Conservation (phyloP, 2,329 filamentous ascomycete genomes). For the Cercospora sp. region DNA sequence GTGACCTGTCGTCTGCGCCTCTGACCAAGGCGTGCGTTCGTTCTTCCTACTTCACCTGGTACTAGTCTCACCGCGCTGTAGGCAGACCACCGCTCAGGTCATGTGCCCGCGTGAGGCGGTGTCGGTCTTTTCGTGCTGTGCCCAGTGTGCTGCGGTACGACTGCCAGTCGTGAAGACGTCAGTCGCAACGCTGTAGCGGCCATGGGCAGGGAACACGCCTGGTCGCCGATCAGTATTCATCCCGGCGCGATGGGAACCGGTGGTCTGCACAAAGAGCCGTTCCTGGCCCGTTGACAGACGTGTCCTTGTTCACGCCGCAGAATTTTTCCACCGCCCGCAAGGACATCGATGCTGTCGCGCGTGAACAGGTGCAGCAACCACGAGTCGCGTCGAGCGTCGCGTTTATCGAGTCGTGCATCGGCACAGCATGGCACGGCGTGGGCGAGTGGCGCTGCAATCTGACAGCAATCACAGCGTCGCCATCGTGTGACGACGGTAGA, state of each 20-base stretch:
- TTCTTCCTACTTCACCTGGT: background rate
- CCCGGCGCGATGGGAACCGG: background rate
- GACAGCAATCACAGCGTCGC: background rate
- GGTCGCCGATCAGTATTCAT: background rate
- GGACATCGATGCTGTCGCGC: background rate
- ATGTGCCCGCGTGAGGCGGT: background rate
- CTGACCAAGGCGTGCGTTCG: background rate
- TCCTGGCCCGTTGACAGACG: background rate
- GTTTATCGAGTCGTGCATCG: background rate
- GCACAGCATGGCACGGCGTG: background rate
- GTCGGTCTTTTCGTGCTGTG: background rate
- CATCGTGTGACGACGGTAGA: background rate
- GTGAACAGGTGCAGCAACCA: background rate
- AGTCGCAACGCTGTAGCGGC: background rate
- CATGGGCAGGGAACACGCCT: background rate
- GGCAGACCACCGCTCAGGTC: background rate
- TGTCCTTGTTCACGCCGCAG: background rate
- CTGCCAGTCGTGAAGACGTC: background rate
- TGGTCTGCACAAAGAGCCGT: background rate
- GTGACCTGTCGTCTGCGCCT: conserved; percentile 6
- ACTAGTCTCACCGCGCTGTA: conserved; percentile 1
- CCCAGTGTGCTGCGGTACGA: background rate
- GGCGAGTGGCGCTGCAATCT: background rate
- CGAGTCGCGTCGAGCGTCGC: background rate
- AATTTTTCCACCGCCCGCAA: background rate